A percentile compares a stretch with the other conserved stretches of the same genome.
Evolutionary conservation across 306 rosid genomes (phyloP).

Genomic region (Hippophae gyantsensis): DNA sequence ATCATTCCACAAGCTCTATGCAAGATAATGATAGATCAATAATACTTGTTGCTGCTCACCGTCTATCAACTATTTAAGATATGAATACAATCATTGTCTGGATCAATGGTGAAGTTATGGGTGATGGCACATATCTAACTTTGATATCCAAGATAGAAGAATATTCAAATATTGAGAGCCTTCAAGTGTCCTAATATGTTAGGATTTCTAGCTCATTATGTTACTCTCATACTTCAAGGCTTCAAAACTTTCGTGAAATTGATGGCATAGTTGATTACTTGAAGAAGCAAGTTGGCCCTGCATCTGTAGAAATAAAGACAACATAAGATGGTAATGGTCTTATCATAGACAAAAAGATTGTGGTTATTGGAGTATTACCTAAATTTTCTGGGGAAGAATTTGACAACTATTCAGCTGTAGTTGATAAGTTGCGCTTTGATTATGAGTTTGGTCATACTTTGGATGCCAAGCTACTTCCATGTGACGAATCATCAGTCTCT

Average conservation of each 20-base stretch:
- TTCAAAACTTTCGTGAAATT: conserved; percentile 55
- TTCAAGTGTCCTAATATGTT: conserved; percentile 17
- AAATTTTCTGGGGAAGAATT: no score
- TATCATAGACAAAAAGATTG: conserved; percentile 51
- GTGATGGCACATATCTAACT: conserved; percentile 55
- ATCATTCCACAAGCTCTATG: no score
- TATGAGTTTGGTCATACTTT: conserved; percentile 74
- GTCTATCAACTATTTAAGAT: conserved; percentile 54
- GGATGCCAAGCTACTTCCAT: conserved; percentile 76
- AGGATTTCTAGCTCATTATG: conserved; percentile 29
- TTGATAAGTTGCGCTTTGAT: conserved; percentile 77
- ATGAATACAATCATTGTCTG: conserved; percentile 59
- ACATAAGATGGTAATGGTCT: conserved; percentile 49
- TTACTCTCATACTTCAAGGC: conserved; percentile 36
- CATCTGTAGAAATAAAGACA: conserved; percentile 61
- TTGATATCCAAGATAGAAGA: conserved; percentile 49
- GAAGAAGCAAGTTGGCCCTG: conserved; percentile 82
- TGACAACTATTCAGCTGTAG: conserved; percentile 19
- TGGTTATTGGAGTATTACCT: conserved; percentile 69
- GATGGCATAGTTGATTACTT: conserved; percentile 75
- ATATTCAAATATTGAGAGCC: conserved; percentile 25
- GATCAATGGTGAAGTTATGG: conserved; percentile 61
- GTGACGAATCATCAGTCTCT: conserved; percentile 64
- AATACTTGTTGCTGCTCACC: conserved; percentile 57
- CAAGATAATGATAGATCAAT: conserved; percentile 30